These are phyloP conservation scores for Apophysomyces variabilis DNA, from an alignment of 371 early-diverging fungal species.

Conservation along the genomic window DNA sequence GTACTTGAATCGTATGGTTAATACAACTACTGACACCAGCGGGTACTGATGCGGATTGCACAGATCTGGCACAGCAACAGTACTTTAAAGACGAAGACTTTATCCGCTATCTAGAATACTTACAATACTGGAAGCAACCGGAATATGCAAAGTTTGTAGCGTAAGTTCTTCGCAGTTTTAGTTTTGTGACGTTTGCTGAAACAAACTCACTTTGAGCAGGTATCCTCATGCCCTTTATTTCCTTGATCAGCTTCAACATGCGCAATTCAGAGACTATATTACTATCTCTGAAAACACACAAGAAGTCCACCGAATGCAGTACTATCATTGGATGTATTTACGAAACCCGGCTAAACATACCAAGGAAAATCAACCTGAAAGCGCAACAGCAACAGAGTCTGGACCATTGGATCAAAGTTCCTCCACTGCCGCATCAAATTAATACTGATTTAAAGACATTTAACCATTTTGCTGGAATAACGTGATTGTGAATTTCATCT, in stretches of 20 bases:
- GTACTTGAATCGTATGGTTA: conserved; percentile 80
- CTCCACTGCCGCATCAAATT: too few relatives aligned
- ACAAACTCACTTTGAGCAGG: conserved; percentile 36
- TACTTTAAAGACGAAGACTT: conserved; percentile 85
- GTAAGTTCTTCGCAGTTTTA: conserved; percentile 43
- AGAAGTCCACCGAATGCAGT: conserved; percentile 84
- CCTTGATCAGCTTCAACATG: conserved; percentile 81
- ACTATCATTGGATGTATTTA: conserved; percentile 83
- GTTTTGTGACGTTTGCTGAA: neutral
- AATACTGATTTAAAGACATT: too few relatives aligned
- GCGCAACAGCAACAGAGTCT: neutral
- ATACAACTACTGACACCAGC: neutral
- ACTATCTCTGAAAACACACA: conserved; percentile 75
- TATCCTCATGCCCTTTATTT: conserved; percentile 91
- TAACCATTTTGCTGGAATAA: too few relatives aligned
- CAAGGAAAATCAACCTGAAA: conserved; percentile 11
- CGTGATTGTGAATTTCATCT: too few relatives aligned
- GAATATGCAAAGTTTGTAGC: conserved; percentile 89
- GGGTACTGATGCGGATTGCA: neutral
- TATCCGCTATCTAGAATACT: conserved; percentile 85
- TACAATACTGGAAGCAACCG: conserved; percentile 90
- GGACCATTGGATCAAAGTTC: neutral
- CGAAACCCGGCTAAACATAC: conserved; percentile 47
- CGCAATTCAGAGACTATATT: conserved; percentile 78
- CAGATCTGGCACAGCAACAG: conserved; percentile 88